These are phyloP conservation scores for Nicotiana attenuata DNA, from an alignment of 257 asterid species.

Conservation along the genomic window DNA sequence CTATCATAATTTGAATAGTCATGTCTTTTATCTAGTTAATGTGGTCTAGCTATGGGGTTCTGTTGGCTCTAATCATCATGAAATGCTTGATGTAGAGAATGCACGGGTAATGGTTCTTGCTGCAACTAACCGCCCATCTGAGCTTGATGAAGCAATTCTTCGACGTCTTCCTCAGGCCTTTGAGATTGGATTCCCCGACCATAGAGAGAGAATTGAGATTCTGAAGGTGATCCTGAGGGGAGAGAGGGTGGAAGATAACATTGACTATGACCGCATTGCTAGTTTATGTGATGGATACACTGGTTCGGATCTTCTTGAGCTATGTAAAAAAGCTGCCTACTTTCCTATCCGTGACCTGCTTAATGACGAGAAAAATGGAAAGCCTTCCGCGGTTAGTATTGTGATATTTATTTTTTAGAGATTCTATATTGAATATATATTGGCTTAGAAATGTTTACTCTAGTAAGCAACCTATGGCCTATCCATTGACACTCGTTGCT, in stretches of 20 bases:
- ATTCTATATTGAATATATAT: neutral
- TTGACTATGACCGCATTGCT: slow-evolving; percentile 64
- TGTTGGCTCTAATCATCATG: neutral
- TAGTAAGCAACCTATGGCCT: neutral
- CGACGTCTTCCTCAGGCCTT: slow-evolving; percentile 96
- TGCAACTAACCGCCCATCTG: slow-evolving; percentile 97
- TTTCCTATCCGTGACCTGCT: slow-evolving; percentile 77
- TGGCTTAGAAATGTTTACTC: neutral
- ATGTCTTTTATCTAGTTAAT: neutral
- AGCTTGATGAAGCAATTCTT: slow-evolving; percentile 97
- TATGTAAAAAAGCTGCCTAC: slow-evolving; percentile 95
- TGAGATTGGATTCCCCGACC: slow-evolving; percentile 80
- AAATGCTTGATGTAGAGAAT: slow-evolving; percentile 41
- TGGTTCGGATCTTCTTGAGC: slow-evolving; percentile 90
- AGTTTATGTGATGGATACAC: slow-evolving; percentile 73
- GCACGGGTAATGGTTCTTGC: slow-evolving; percentile 97
- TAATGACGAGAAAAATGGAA: slow-evolving; percentile 65
- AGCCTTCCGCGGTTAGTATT: slow-evolving; percentile 43
- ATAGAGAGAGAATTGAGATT: slow-evolving; percentile 62
- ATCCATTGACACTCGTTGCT: neutral
- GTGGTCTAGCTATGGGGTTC: neutral
- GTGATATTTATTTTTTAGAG: neutral
- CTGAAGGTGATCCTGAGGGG: slow-evolving; percentile 79
- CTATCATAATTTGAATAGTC: neutral
- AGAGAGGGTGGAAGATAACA: slow-evolving; percentile 59